Percentiles rank a stretch among this genome's conserved stretches.
phyloP scores from a whole-genome alignment of 2,329 filamentous ascomycete species.

The Coniochaeta sp. region DNA sequence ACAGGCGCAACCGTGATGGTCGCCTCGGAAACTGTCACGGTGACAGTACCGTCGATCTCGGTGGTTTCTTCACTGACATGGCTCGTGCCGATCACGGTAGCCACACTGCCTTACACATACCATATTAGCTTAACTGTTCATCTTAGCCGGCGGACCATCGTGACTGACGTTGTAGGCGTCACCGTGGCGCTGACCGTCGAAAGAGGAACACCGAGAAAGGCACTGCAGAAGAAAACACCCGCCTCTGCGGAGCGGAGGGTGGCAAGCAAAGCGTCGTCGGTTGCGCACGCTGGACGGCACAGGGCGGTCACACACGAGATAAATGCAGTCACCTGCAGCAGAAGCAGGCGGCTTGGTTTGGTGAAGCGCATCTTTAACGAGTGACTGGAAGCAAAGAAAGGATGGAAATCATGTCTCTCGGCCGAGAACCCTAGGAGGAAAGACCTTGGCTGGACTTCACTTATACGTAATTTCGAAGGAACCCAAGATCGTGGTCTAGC shows the following conservation, averaged over 20 bases:
- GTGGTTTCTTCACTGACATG: constrained; percentile 3
- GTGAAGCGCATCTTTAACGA: constrained; percentile 4
- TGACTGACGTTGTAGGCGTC: constrained; percentile 5
- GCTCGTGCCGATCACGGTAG: constrained; percentile 7
- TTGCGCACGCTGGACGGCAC: constrained; percentile 2
- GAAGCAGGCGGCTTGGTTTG: constrained; percentile 4
- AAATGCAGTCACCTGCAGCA: constrained; percentile 5
- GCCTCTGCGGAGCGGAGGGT: constrained; percentile 4
- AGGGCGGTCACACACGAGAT: constrained; percentile 3
- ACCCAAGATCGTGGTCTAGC: too few relatives aligned
- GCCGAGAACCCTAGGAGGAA: not conserved
- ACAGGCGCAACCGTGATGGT: not conserved
- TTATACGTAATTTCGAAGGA: not conserved
- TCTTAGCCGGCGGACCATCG: not conserved
- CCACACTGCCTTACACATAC: not conserved
- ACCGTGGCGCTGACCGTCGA: constrained; percentile 6
- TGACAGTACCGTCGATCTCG: constrained; percentile 3
- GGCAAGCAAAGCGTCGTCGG: constrained; percentile 3
- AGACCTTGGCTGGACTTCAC: not conserved
- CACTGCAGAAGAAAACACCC: constrained; percentile 5
- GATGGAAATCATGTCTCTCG: not conserved
- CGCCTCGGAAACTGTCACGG: constrained; percentile 4
- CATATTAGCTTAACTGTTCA: not conserved
- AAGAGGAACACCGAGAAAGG: constrained; percentile 5
- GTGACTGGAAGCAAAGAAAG: not conserved